Evolutionary conservation across 2,329 filamentous ascomycete genomes (phyloP).

Genomic region (Tolypocladium endophyticum): DNA sequence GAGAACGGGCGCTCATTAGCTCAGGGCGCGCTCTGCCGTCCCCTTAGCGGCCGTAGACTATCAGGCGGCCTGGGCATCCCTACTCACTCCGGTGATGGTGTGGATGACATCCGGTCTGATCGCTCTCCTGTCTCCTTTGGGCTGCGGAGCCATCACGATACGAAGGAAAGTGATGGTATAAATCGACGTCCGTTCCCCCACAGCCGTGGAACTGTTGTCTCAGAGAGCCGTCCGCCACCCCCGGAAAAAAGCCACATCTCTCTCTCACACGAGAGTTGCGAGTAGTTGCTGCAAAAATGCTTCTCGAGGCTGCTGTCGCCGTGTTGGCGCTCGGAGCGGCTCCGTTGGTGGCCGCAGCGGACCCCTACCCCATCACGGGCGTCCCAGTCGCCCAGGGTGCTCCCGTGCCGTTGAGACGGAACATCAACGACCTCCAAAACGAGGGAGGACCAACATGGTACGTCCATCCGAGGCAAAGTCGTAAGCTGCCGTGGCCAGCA

Average conservation of each 20-base stretch:
- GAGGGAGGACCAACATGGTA: conserved; percentile 1
- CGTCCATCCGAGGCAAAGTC: neutral
- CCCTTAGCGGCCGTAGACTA: neutral
- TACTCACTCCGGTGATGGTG: neutral
- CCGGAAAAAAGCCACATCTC: neutral
- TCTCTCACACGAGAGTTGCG: neutral
- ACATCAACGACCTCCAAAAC: conserved; percentile 1
- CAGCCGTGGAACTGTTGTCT: neutral
- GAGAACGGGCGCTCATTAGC: neutral
- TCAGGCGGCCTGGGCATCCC: neutral
- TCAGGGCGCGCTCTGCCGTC: neutral
- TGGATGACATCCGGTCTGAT: neutral
- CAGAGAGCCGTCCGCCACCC: neutral
- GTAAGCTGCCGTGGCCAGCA: neutral
- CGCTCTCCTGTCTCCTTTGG: neutral
- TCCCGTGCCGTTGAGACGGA: neutral
- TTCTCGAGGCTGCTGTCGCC: conserved; percentile 5
- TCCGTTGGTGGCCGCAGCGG: neutral
- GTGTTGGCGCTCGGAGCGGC: neutral
- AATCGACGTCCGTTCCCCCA: neutral
- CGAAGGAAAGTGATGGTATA: neutral
- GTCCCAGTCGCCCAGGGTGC: neutral
- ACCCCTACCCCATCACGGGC: conserved; percentile 3
- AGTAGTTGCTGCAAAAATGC: neutral
- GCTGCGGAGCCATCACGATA: neutral